Conservation (phyloP, 208 protist species). For the Leishmania martiniquensis region DNA sequence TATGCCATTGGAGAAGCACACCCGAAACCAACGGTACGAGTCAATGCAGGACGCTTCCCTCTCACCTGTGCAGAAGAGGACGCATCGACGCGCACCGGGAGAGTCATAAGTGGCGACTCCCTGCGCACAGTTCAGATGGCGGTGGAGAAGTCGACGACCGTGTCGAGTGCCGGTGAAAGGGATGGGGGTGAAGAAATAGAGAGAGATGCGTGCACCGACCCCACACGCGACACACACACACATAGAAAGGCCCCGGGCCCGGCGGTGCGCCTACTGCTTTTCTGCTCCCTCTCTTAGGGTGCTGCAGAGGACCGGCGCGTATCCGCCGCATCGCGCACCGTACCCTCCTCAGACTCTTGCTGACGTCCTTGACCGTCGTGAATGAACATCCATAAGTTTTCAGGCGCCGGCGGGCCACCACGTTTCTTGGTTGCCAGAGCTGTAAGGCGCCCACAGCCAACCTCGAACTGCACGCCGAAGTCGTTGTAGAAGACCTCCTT, state of each 20-base stretch:
- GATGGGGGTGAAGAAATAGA: too few species aligned
- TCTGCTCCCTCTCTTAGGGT: not conserved
- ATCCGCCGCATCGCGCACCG: not conserved
- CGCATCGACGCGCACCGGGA: not conserved
- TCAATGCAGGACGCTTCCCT: not conserved
- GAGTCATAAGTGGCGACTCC: not conserved
- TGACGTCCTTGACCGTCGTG: slow-evolving; percentile 50
- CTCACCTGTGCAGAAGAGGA: not conserved
- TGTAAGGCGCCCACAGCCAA: slow-evolving; percentile 63
- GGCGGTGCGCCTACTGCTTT: not conserved
- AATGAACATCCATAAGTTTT: slow-evolving; percentile 88
- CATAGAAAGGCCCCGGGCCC: not conserved
- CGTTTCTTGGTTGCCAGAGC: slow-evolving; percentile 47
- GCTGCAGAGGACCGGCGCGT: not conserved
- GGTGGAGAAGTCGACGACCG: not conserved
- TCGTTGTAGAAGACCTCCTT: slow-evolving; percentile 84
- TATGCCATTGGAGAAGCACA: not conserved
- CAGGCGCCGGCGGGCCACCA: slow-evolving; percentile 36
- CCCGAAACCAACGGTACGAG: not conserved
- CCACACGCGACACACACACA: not conserved
- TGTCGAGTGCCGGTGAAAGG: not conserved
- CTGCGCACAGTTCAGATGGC: not conserved
- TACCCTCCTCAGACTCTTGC: slow-evolving; percentile 7
- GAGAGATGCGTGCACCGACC: not conserved
- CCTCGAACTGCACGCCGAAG: slow-evolving; percentile 84